Evolutionary conservation across 2,329 filamentous ascomycete genomes (phyloP), one percentile per base, ranked within the genome.

Genomic region (Amphichorda felina): DNA sequence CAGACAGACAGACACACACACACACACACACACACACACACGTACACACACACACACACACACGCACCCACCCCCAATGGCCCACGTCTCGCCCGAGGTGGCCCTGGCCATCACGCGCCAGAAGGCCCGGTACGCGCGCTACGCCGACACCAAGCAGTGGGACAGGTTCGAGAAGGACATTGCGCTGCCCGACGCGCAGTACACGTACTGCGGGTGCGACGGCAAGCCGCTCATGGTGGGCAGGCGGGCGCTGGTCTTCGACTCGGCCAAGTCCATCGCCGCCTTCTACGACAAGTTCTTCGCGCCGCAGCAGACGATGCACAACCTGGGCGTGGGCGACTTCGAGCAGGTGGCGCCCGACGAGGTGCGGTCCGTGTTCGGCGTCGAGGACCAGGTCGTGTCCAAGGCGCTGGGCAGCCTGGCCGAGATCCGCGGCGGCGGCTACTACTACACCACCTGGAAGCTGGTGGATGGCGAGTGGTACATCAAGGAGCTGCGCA

Each of bases 111-210:
- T 53, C 38, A 41, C 40, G 14, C 40, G 38, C 29, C 46, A 52
- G 40, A 54, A 51, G 37, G 41, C 44, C 8, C 45, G 45, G 9
- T 51, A 52, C 33, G 43, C 36, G 19, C 43, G 45, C 33, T 49
- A 47, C 35, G 43, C 45, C 33, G 49, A 53, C 39, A 47, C 44
- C 2, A 49, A 45, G 26, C 43, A 49, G 22, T 48, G 43, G 43
- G 40, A 49, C 24, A 41, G 41, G 11, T 48, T 45, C 24, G 46
- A 38, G 18, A 30, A 31, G 4, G 46, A 46, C 13, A 38, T 52
- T 13, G 42, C 42, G 8, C 45, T 49, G 10, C 46, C 48, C 6
- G 38, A 47, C 27, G 42, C 34, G 21, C 34, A 15, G 5, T 49
- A 44, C 35, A 40, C 33, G n/a, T 52, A 40, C 39, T 36, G 28